Percentiles rank a stretch among this genome's conserved stretches.
These are phyloP conservation scores for Paracamarosporium sp. DNA, from an alignment of 2,329 filamentous ascomycete genomes.

Conservation along the genomic window DNA sequence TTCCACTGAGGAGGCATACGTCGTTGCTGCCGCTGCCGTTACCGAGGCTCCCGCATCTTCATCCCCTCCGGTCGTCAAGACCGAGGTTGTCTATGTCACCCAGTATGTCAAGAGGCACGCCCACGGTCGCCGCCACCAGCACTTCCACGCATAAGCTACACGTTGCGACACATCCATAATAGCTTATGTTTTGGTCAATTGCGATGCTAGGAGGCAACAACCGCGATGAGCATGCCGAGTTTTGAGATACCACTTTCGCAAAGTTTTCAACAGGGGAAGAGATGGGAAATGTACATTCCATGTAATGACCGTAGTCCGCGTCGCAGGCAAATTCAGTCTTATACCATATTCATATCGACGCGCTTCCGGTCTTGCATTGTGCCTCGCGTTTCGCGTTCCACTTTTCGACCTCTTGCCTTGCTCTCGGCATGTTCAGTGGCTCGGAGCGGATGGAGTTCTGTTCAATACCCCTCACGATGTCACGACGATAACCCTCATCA, in stretches of 20 bases:
- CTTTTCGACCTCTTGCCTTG: background rate
- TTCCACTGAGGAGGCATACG: slow-evolving; percentile 15
- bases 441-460: slow-evolving; percentile 6
- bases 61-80: slow-evolving; percentile 32
- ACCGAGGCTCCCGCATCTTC: slow-evolving; percentile 24
- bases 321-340: slow-evolving; percentile 46
- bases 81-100: slow-evolving; percentile 41
- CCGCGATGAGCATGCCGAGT: slow-evolving; percentile 22
- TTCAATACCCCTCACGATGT: slow-evolving; percentile 16
- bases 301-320: slow-evolving; percentile 47
- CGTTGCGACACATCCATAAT: slow-evolving; percentile 19
- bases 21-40: slow-evolving; percentile 29
- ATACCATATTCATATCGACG: slow-evolving; percentile 28
- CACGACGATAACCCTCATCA: slow-evolving; percentile 15
- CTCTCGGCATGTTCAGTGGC: background rate
- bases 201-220: slow-evolving; percentile 25
- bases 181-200: slow-evolving; percentile 25
- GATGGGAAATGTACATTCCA: slow-evolving; percentile 28
- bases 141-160: slow-evolving; percentile 39
- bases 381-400: slow-evolving; percentile 7
- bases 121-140: slow-evolving; percentile 41
- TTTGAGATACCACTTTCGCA: slow-evolving; percentile 38
- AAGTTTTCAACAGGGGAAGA: slow-evolving; percentile 32
- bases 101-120: slow-evolving; percentile 38
- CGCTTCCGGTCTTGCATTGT: slow-evolving; percentile 34